Conservation (phyloP, 2,329 filamentous ascomycete species). For the Colletotrichum endophyticum region DNA sequence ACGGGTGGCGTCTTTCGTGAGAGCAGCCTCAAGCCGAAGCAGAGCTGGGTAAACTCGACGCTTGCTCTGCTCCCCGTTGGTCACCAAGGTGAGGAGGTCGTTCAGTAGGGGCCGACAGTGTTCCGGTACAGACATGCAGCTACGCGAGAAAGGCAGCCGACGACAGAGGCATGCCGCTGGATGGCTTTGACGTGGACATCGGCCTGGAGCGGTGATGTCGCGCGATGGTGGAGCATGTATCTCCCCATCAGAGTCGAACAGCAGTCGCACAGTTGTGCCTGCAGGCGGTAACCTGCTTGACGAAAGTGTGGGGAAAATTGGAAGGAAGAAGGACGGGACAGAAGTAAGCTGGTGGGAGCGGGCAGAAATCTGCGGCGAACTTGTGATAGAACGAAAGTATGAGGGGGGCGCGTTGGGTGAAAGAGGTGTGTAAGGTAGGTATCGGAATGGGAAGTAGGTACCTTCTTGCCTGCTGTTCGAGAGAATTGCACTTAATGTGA, state of each 20-base stretch:
- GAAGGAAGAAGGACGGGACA: too few relatives aligned
- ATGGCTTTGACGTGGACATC: not conserved
- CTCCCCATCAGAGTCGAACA: too few relatives aligned
- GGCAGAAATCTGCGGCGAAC: not conserved
- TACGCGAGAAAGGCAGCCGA: not conserved
- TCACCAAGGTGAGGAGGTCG: not conserved
- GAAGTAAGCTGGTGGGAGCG: not conserved
- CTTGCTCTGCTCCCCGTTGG: not conserved
- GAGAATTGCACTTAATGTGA: not conserved
- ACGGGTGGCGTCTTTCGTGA: not conserved
- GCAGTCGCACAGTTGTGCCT: too few relatives aligned
- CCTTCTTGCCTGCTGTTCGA: not conserved
- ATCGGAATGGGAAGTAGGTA: not conserved
- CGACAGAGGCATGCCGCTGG: not conserved
- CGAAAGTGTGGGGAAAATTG: too few relatives aligned
- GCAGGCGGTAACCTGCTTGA: too few relatives aligned
- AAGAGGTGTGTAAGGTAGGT: too few relatives aligned
- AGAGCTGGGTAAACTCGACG: not conserved
- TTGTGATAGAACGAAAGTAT: not conserved
- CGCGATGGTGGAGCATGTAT: not conserved
- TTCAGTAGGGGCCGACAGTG: not conserved
- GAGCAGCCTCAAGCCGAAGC: not conserved
- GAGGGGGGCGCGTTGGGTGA: not conserved
- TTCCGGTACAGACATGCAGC: not conserved
- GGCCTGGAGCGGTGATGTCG: not conserved